Conservation (phyloP, 2,329 filamentous ascomycete species). For the Xylaria sp. region DNA sequence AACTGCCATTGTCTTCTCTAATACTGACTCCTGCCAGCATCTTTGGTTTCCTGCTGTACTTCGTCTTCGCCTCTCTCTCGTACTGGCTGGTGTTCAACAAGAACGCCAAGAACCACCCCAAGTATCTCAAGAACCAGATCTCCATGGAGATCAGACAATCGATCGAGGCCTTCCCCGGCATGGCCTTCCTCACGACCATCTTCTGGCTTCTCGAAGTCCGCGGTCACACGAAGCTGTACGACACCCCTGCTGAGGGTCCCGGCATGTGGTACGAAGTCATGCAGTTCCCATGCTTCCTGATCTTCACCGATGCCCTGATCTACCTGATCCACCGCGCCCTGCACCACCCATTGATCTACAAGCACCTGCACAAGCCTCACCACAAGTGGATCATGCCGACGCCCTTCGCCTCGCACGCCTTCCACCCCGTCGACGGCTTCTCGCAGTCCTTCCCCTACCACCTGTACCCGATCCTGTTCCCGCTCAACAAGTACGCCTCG, state of each 20-base stretch:
- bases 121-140: conserved; percentile 93
- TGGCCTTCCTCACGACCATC: conserved; percentile 75
- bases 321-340: conserved; percentile 75
- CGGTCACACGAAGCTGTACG: conserved; percentile 83
- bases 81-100: conserved; percentile 92
- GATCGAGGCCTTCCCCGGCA: conserved; percentile 68
- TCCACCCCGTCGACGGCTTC: conserved; percentile 91
- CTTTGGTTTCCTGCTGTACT: conserved; percentile 81
- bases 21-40: conserved; percentile 51
- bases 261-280: conserved; percentile 71
- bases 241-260: conserved; percentile 68
- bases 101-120: conserved; percentile 79
- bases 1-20: neutral
- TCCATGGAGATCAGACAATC: conserved; percentile 79
- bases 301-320: conserved; percentile 72
- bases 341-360: conserved; percentile 73
- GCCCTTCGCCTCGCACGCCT: conserved; percentile 85
- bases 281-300: conserved; percentile 77
- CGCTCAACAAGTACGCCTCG: conserved; percentile 85
- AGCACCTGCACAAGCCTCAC: conserved; percentile 88
- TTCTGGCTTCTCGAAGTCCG: conserved; percentile 79
- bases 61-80: conserved; percentile 73
- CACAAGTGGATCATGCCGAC: conserved; percentile 99
- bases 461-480: conserved; percentile 86
- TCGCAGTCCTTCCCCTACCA: conserved; percentile 88